Base-by-base conservation (phyloP, 345 rosid species). In the Hypericum perforatum region DNA sequence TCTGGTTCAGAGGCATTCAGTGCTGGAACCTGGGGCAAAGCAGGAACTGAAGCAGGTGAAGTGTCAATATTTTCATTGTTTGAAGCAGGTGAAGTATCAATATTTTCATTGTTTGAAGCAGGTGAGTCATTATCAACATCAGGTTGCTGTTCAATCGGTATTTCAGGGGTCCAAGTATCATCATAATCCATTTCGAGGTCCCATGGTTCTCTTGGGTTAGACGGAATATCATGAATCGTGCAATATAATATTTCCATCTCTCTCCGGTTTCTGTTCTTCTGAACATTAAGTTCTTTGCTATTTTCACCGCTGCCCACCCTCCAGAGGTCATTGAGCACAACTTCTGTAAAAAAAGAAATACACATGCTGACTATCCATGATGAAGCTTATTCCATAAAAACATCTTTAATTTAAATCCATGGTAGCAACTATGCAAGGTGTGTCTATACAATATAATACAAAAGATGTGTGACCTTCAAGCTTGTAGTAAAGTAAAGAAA, bases 121-220 rank as follows among this genome's bases (percentile, higher is more conserved):
- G 76, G 80, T 64, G 81, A 59, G 54, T 82, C 94, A 43, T 13
- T 63, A 42, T 78, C 94, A 13, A 70, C 66, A 65, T 84, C 88
- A 29, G 91, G 95, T 53, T 72, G 78, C 81, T 94, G 99, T 70
- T 86, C 86, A 41, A 76, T 67, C 5, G 92, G 94, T 39, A 94
- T 84, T 63, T 77, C 82, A 8, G 81, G 89, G 50, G 99, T 94
- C 76, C 89, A 63, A 46, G 89, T 59, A 73, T 94, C 99, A 60
- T 89, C 97, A 65, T 69, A 78, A 66, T 94, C 95, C 88, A 94
- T 86, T 65, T 94, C 97, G 13, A 71, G 54, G 71, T 89, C 99
- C 97, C 99, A 94, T 5, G 99, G 99, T 59, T 82, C 97, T 77
- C 80, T 94, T 37, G 99, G 94, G 50, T 89, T 84, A 37, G 60